Base-by-base conservation (phyloP, 805 yeast species). In the Saccharomycopsis guyanensis region DNA sequence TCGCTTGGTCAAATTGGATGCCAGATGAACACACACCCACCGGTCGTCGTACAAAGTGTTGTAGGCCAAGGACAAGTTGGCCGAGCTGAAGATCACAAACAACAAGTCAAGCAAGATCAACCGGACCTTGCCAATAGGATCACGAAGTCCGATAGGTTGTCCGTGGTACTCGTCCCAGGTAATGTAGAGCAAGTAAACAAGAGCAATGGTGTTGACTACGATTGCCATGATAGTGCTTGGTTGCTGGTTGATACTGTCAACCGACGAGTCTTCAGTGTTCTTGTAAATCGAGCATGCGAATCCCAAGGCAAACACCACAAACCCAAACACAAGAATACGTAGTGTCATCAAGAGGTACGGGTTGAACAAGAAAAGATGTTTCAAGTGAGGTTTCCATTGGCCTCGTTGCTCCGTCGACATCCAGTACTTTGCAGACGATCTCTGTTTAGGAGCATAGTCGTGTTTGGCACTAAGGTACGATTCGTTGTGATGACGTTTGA, bases 171-270 rank as follows among this genome's bases (percentile, higher is more conserved):
- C 98, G 62, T 93, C 97, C 57, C 78, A 80, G 2, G 95, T 79
- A 60, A 91, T 86, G 62, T 86, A 88, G 3, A 80, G 64, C 46
- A 88, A 72, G 59, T 93, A 93, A 0, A 78, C 73, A 22, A 86
- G 64, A 2, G 96, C 95, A 51, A 80, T 69, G 24, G 86, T 68
- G 57, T 88, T 91, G 3, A 91, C 95, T 43, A 79, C 79, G 2
- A 93, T 74, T 3, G 97, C 93, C 95, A 93, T 87, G 38, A 89
- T 80, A 0, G 97, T 86, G 55, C 95, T 82, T 15, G 98, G 83
- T 57, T 85, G 88, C 59, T 85, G 95, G 5, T 73, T 68, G 5
- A 86, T 63, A 10, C 65, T 59, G 3, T 52, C 50, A 1, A 52
- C 38, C 7, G 53, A 52, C 7, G 48, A 20, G 4, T 51, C 25